Evolutionary conservation across 495 filamentous ascomycete species (phyloP), one percentile per base, ranked within the genome.

Genomic region (Podospora comata): DNA sequence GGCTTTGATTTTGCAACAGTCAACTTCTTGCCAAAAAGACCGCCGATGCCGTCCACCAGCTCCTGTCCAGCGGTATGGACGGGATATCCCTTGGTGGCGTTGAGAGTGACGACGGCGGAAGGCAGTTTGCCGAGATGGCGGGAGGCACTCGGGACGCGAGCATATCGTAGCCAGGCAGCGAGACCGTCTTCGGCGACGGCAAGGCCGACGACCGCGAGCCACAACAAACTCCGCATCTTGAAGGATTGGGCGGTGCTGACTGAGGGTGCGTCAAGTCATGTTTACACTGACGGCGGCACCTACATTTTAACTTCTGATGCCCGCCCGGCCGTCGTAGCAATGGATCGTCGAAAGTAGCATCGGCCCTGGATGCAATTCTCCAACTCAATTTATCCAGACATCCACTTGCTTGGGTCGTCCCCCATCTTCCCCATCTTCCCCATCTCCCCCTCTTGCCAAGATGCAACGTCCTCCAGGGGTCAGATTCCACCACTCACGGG

Each of bases 121-220:
- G 86, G 85, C 19, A 86, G 72, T 60, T 53, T 67, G 39, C 26
- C 68, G 64, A 56, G 56, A 58, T 27, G 68, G 30, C 75, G 77
- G 56, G 75, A 67, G 34, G 81, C 76, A 60, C 76, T 71, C 2
- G 83, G 79, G 55, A 90, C 67, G 11, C 82, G 81, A 23, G 88
- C 85, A 76, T 91, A 91, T 60, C 88, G 85, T 53, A 91, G 73
- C 89, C 89, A 91, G 65, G 81, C 88, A 61, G 82, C 78, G 26
- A 86, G 74, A 16, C 89, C 89, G 70, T 86, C 83, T 70, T 91
- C 87, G 54, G 85, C 83, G 34, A 81, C 81, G 18, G 75, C 77
- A 58, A 73, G 76, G 48, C 81, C 71, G 65, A 73, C 72, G 54
- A 72, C 67, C 66, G 73, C 66, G 54, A 81, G 69, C 58, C 75